A percentile compares a stretch with the other conserved stretches of the same genome.
Evolutionary conservation across 2,329 filamentous ascomycete species (phyloP).

Genomic region (Metarhizium anisopliae): DNA sequence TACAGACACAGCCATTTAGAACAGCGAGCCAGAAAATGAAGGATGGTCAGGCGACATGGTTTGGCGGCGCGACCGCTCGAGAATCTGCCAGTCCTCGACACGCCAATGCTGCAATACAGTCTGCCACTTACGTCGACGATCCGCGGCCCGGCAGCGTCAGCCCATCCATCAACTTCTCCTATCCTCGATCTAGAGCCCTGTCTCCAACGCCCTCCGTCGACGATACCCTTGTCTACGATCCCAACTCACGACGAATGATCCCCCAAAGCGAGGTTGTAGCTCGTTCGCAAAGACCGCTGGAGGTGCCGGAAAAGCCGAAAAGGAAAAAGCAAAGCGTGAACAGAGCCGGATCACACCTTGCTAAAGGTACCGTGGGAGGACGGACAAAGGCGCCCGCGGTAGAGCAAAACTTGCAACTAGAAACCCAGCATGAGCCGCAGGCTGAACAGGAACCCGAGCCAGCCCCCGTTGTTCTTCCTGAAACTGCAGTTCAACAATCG

Average conservation of each 20-base stretch:
- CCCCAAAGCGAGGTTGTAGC: conserved; percentile 33
- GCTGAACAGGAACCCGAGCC: not conserved
- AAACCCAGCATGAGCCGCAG: conserved; percentile 2
- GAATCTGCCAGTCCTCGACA: conserved; percentile 36
- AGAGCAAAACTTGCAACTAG: conserved; percentile 13
- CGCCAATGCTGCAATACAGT: conserved; percentile 31
- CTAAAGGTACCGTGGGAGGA: conserved; percentile 42
- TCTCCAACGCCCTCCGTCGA: conserved; percentile 14
- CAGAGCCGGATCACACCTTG: conserved; percentile 35
- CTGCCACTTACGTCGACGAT: conserved; percentile 19
- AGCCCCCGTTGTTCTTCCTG: not conserved
- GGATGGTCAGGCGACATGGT: conserved; percentile 37
- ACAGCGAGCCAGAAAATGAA: conserved; percentile 45
- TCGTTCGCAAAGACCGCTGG: conserved; percentile 31
- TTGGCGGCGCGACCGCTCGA: conserved; percentile 33
- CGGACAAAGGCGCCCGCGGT: conserved; percentile 41
- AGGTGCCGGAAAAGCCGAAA: conserved; percentile 29
- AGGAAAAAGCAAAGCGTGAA: conserved; percentile 29
- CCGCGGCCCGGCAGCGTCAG: conserved; percentile 36
- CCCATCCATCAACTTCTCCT: conserved; percentile 51
- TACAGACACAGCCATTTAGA: conserved; percentile 40
- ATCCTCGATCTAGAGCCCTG: conserved; percentile 37
- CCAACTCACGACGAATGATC: conserved; percentile 57
- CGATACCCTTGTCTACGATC: conserved; percentile 49
- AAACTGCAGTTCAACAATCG: not conserved